Percentiles rank a stretch among this genome's conserved stretches.
phyloP scores from a whole-genome alignment of 1,139 yeast species.

The Yamadazyma atlantica region DNA sequence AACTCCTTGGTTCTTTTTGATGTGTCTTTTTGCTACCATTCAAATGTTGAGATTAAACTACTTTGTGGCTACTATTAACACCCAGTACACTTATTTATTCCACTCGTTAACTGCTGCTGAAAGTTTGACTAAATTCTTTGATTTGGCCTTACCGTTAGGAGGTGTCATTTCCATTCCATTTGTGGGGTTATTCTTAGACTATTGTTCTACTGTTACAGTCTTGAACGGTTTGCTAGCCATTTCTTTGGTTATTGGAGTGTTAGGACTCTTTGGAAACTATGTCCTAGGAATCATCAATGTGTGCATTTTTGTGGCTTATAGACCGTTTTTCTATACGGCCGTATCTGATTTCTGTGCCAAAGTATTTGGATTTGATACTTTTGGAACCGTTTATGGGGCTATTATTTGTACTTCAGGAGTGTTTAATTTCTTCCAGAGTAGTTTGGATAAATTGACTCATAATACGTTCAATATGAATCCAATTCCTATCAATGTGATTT shows the following conservation, averaged over 20 bases:
- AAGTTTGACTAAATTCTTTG: conserved; percentile 36
- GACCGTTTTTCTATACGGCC: conserved; percentile 48
- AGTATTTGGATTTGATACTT: conserved; percentile 49
- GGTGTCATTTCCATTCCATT: conserved; percentile 45
- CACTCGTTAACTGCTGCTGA: conserved; percentile 28
- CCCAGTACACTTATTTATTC: conserved; percentile 45
- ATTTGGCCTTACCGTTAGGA: conserved; percentile 47
- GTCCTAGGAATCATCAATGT: conserved; percentile 33
- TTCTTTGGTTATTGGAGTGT: conserved; percentile 36
- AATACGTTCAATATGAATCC: conserved; percentile 43
- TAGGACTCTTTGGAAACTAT: conserved; percentile 35
- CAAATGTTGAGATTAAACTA: conserved; percentile 48
- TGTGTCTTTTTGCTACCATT: conserved; percentile 39
- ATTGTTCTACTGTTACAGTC: conserved; percentile 35
- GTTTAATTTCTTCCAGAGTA: conserved; percentile 37
- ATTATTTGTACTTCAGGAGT: conserved; percentile 43
- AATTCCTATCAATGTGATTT: conserved; percentile 34
- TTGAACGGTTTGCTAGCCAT: conserved; percentile 28
- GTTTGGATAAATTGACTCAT: conserved; percentile 42
- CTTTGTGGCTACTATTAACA: conserved; percentile 45
- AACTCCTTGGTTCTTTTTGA: conserved; percentile 44
- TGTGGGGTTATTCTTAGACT: conserved; percentile 41
- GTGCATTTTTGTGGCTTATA: conserved; percentile 38
- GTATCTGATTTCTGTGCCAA: conserved; percentile 48
- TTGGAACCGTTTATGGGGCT: conserved; percentile 49